Evolutionary conservation across 148 eudicot species (phyloP), one percentile per base, ranked within the genome.

Genomic region (Rhododendron mucronatum): DNA sequence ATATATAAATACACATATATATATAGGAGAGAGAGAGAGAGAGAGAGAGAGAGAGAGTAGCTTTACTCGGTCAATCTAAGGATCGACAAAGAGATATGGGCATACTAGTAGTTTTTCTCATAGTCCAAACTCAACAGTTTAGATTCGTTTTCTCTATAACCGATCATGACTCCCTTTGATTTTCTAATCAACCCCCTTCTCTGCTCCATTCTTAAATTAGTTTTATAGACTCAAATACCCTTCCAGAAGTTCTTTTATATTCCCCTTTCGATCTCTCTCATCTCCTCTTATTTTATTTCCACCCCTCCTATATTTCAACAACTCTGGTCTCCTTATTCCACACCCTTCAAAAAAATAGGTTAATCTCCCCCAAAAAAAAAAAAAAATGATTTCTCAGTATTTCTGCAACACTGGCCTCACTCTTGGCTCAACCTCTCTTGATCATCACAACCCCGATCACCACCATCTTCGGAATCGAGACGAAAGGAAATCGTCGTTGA

Each of bases 271-370:
- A 67, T 67, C 74, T 67, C 74, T 21, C 3, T 47, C 4, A 26
- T 65, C 69, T 21, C 73, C 73, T 65, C 30, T 26, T 67, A 67
- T 67, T 67, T 67, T 67, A 67, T 67, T 67, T 11, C 74, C 74
- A 67, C 74, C 35, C 35, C 74, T 67, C 74, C 74, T 67, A 67
- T 67, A 67, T 67, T 67, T 67, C 74, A 67, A 67, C 74, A 67
- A 67, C 74, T 67, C 11, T 11, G 74, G 74, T 67, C 74, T 67
- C 74, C 74, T 26, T n/a, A 67, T n/a, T 67, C 74, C 74, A 67
- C 15, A 26, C 13, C 74, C 26, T 20, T 3, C 57, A 57, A 5
- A 57, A 57, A 55, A 4, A 2, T 11, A 55, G 21, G 7, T 1
- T 16, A 18, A 57, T 16, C n/a, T 5, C 65, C 61, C 0, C 26